phyloP scores from a whole-genome alignment of 1,139 yeast genomes.

The Zygoascus meyerae region DNA sequence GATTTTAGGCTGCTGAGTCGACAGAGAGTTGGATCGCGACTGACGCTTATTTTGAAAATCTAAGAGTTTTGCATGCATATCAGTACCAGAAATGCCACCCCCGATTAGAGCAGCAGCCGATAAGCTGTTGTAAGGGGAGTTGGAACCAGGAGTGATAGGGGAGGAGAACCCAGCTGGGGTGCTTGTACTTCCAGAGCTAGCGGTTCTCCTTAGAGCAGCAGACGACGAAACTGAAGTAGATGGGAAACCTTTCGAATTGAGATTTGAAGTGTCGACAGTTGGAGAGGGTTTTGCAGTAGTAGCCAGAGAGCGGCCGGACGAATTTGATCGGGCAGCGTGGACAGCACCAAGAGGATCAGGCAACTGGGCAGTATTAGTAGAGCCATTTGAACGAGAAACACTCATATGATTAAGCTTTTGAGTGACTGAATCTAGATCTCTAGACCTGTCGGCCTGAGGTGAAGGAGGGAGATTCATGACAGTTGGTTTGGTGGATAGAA shows the following conservation, averaged over 20 bases:
- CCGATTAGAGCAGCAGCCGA: conserved; percentile 10
- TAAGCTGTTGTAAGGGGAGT: conserved; percentile 3
- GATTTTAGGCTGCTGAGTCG: conserved; percentile 5
- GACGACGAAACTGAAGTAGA: not conserved
- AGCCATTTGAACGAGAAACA: too few relatives aligned
- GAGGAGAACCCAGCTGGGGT: not conserved
- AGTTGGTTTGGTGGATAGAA: not conserved
- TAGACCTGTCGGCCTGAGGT: not conserved
- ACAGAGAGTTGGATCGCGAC: conserved; percentile 21
- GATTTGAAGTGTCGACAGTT: too few relatives aligned
- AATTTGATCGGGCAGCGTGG: conserved; percentile 2
- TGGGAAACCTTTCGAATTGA: too few relatives aligned
- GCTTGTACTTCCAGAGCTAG: conserved; percentile 3
- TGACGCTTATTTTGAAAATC: conserved; percentile 27
- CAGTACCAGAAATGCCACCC: conserved; percentile 12
- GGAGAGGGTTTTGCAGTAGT: too few relatives aligned
- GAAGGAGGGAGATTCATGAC: conserved; percentile 3
- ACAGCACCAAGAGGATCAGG: not conserved
- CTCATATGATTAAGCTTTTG: not conserved
- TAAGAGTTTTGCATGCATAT: conserved; percentile 19
- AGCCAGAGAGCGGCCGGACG: not conserved
- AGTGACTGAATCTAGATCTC: not conserved
- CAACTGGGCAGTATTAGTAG: too few relatives aligned
- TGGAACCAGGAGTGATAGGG: conserved; percentile 1
- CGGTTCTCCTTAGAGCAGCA: conserved; percentile 1